Evolutionary conservation across 495 filamentous ascomycete genomes (phyloP).

Genomic region (Neurospora sp.): DNA sequence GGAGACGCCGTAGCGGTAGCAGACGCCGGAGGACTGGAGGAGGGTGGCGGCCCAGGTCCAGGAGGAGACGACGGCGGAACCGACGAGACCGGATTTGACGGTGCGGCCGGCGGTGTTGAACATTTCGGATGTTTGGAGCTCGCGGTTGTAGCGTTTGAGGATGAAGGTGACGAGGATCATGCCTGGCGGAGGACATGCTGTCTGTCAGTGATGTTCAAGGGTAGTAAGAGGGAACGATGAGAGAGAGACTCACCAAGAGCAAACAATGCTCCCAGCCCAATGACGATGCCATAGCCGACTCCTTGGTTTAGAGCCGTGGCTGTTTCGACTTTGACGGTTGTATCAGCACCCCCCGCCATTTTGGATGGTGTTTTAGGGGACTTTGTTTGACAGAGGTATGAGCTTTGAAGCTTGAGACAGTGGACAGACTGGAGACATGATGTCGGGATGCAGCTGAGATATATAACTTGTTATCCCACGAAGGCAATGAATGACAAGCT

Average conservation of each 20-base stretch:
- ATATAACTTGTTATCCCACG: not conserved
- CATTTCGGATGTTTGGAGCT: slow-evolving; percentile 94
- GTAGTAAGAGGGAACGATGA: not conserved
- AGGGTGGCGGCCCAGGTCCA: slow-evolving; percentile 92
- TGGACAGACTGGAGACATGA: not conserved
- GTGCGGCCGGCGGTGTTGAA: slow-evolving; percentile 91
- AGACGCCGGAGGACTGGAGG: slow-evolving; percentile 76
- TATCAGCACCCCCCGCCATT: not conserved
- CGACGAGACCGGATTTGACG: slow-evolving; percentile 91
- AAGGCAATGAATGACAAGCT: not conserved
- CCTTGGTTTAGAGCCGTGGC: slow-evolving; percentile 55
- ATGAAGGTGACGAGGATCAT: slow-evolving; percentile 65
- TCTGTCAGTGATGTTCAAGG: slow-evolving; percentile 2
- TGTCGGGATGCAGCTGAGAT: not conserved
- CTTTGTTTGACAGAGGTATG: not conserved
- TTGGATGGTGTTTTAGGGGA: not conserved
- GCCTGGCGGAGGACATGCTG: slow-evolving; percentile 1
- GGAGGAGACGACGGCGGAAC: slow-evolving; percentile 85
- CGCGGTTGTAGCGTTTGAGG: slow-evolving; percentile 79
- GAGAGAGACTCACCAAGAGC: slow-evolving; percentile 51
- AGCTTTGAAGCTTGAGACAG: not conserved
- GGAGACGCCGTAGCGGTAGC: slow-evolving; percentile 86
- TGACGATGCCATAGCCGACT: slow-evolving; percentile 76
- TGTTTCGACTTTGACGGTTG: slow-evolving; percentile 6
- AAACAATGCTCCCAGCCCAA: slow-evolving; percentile 67